Base-by-base conservation (phyloP, 2,329 filamentous ascomycete genomes). In the Pseudogymnoascus sp. region DNA sequence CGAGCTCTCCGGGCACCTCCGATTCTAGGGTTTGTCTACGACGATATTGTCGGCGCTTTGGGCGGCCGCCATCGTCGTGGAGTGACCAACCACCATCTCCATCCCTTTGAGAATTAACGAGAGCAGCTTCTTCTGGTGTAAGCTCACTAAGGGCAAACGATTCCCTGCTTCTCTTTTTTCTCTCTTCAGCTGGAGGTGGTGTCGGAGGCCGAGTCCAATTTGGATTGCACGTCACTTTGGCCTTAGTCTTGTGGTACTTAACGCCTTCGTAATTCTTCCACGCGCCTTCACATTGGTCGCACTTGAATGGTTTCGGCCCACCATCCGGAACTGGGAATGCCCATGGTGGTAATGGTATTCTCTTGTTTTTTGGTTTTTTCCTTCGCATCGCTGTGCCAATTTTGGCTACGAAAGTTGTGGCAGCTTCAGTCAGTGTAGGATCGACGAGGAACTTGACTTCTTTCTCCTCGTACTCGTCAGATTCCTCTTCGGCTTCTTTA, bases 261-360 rank as follows among this genome's bases (percentile, higher is more conserved):
- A 74, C 63, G 16, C 73, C 73, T n/a, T 69, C 68, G 7, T 69
- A 63, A 59, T 73, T 73, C 60, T 72, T 73, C 62, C 70, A 74
- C 50, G 67, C 60, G 1, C 65, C 62, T 4, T 63, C 66, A 61
- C 73, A 74, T 12, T 63, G 69, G 1, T 68, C 64, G 60, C 73
- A 74, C 14, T 64, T 64, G 62, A 67, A 74, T 12, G 71, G 69
- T 50, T 70, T 72, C 4, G 53, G 60, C 1, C 64, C 66, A n/a
- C 67, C 64, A 1, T 64, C 11, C 23, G 62, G 62, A 28, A 60
- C 35, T 38, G 59, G 59, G 18, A 60, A 60, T 16, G 59, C 33
- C 59, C 59, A 60, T 12, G 16, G 25, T 28, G 59, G 59, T 40
- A 60, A n/a, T 16, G 59, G 35, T 7, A 14, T 35, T 14, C 7